Conservation (phyloP, 495 filamentous ascomycete genomes). For the Penicillium turbatum region DNA sequence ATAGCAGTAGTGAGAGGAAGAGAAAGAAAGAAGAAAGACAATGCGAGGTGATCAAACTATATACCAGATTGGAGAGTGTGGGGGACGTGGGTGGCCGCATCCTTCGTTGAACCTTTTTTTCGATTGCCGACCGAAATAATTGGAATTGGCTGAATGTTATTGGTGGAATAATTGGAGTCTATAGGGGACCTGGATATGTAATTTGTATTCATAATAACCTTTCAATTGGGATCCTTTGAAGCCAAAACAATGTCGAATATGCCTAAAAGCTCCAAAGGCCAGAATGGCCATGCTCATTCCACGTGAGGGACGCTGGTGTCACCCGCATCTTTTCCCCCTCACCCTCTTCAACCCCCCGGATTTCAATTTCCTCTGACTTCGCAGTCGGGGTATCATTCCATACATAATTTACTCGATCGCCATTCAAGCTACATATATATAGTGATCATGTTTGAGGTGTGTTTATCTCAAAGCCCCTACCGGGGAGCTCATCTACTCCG, state of each 20-base stretch:
- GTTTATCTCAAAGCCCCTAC: conserved; percentile 3
- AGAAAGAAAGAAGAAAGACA: not conserved
- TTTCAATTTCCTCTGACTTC: not conserved
- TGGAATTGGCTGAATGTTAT: conserved; percentile 20
- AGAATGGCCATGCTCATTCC: not conserved
- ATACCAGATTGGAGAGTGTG: conserved; percentile 20
- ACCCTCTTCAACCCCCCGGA: not conserved
- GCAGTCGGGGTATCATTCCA: not conserved
- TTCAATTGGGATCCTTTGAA: too few species aligned
- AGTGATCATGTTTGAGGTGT: conserved; percentile 34
- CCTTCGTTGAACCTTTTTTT: conserved; percentile 19
- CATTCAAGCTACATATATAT: not conserved
- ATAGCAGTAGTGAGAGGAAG: not conserved
- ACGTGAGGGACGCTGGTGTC: conserved; percentile 18
- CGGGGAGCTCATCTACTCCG: not conserved
- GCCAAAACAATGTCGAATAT: not conserved
- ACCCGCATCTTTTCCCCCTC: not conserved
- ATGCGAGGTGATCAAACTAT: conserved; percentile 12
- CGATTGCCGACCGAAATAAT: conserved; percentile 29
- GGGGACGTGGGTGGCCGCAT: conserved; percentile 26
- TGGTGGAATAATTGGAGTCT: conserved; percentile 25
- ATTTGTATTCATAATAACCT: too few species aligned
- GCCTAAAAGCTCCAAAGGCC: not conserved
- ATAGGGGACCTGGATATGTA: too few species aligned
- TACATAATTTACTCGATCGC: not conserved